phyloP scores from a whole-genome alignment of 805 yeast species.

The Candida nonsorbophila region DNA sequence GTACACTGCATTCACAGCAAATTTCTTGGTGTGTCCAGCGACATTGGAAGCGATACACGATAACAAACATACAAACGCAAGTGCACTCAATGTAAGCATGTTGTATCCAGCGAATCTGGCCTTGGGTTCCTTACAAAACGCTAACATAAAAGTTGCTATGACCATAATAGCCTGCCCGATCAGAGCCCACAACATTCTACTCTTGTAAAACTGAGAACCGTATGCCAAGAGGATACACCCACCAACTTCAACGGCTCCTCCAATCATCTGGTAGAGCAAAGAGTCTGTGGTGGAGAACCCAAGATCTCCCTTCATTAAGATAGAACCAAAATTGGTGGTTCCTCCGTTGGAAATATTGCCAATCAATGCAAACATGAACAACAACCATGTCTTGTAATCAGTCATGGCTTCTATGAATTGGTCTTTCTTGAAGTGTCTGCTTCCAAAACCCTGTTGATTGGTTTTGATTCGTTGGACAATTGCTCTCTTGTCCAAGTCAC shows the following conservation, averaged over 20 bases:
- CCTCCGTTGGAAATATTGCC: constrained; percentile 31
- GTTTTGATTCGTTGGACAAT: constrained; percentile 25
- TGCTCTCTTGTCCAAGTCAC: constrained; percentile 23
- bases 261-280: constrained; percentile 40
- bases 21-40: constrained; percentile 56
- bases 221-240: constrained; percentile 26
- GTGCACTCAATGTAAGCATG: constrained; percentile 23
- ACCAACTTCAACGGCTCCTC: constrained; percentile 41
- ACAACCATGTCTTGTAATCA: constrained; percentile 29
- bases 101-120: constrained; percentile 23
- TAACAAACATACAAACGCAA: constrained; percentile 21
- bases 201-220: constrained; percentile 16
- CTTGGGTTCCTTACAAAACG: constrained; percentile 28
- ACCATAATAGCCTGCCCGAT: constrained; percentile 14
- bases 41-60: constrained; percentile 40
- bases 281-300: constrained; percentile 23
- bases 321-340: constrained; percentile 26
- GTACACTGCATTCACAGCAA: constrained; percentile 38
- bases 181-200: constrained; percentile 20
- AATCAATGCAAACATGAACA: constrained; percentile 19
- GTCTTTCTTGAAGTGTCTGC: constrained; percentile 25
- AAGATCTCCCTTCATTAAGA: constrained; percentile 19
- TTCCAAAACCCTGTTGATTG: constrained; percentile 39
- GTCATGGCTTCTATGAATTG: constrained; percentile 31
- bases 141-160: constrained; percentile 31